Percentiles rank a stretch among this genome's conserved stretches.
Evolutionary conservation across 176 grass and related monocot genomes (phyloP).

Genomic region (Carex pumila): DNA sequence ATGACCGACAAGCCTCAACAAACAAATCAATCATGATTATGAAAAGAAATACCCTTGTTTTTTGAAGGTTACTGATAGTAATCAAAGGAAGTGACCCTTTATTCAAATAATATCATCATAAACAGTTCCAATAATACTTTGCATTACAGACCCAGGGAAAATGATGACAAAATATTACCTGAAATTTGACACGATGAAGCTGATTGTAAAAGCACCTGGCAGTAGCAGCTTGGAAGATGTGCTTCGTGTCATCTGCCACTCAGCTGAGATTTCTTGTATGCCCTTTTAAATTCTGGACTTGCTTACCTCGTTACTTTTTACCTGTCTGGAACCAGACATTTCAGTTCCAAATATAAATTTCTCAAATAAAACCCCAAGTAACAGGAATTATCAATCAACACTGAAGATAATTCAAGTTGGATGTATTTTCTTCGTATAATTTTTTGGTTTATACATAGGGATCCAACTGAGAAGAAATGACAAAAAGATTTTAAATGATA

Average conservation of each 20-base stretch:
- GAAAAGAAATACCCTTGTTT: neutral
- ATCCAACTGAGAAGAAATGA: slow-evolving; percentile 94
- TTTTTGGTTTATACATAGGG: slow-evolving; percentile 48
- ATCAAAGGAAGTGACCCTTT: neutral
- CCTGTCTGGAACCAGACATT: neutral
- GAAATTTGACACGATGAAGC: slow-evolving; percentile 92
- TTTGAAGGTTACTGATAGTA: neutral
- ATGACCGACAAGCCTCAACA: neutral
- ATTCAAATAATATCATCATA: neutral
- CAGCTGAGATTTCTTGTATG: slow-evolving; percentile 89
- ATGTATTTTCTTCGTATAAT: slow-evolving; percentile 19
- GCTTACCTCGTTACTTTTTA: neutral
- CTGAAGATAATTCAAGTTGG: slow-evolving; percentile 1
- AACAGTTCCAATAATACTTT: slow-evolving; percentile 14
- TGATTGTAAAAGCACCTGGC: slow-evolving; percentile 76
- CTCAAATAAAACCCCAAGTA: neutral
- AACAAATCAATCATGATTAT: slow-evolving; percentile 3
- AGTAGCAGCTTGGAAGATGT: slow-evolving; percentile 82
- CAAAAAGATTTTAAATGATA: slow-evolving; percentile 82
- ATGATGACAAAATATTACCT: slow-evolving; percentile 98
- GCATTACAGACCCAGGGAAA: slow-evolving; percentile 70
- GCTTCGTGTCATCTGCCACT: slow-evolving; percentile 68
- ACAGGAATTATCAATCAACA: neutral
- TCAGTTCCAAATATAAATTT: neutral
- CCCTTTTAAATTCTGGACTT: slow-evolving; percentile 10